phyloP scores from a whole-genome alignment of 768 basidiomycete species.

The Kondoa malvinella region DNA sequence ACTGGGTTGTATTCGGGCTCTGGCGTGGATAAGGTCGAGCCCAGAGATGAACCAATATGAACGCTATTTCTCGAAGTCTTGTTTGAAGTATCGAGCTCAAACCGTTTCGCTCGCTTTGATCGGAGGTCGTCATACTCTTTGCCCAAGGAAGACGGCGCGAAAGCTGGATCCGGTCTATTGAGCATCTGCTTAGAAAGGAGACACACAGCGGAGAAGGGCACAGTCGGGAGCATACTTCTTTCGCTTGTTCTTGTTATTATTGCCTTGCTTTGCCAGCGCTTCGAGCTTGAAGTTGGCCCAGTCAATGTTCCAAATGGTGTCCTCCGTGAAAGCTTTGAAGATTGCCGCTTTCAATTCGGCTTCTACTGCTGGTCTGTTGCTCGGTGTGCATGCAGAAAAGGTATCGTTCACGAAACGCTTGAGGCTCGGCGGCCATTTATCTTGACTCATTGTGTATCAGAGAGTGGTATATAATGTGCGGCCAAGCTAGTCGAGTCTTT shows the following conservation, averaged over 20 bases:
- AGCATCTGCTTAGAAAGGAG: background rate
- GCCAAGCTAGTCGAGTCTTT: background rate
- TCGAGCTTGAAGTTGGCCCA: slow-evolving; percentile 76
- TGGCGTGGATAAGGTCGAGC: slow-evolving; percentile 26
- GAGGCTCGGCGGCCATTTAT: slow-evolving; percentile 12
- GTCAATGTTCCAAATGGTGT: slow-evolving; percentile 80
- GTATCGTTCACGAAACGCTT: slow-evolving; percentile 13
- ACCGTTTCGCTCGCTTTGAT: slow-evolving; percentile 56
- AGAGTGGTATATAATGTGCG: background rate
- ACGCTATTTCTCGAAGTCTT: background rate
- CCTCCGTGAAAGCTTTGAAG: slow-evolving; percentile 69
- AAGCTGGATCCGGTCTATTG: slow-evolving; percentile 6
- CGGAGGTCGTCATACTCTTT: slow-evolving; percentile 32
- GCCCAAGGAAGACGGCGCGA: slow-evolving; percentile 10
- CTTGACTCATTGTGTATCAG: background rate
- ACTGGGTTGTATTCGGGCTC: slow-evolving; percentile 23
- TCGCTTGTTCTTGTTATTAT: slow-evolving; percentile 21
- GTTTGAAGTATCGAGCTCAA: slow-evolving; percentile 49
- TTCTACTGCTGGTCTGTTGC: slow-evolving; percentile 72
- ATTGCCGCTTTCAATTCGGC: slow-evolving; percentile 93
- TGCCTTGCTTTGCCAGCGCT: slow-evolving; percentile 41
- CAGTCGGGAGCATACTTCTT: slow-evolving; percentile 23
- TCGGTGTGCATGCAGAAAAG: slow-evolving; percentile 48
- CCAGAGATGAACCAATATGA: slow-evolving; percentile 16
- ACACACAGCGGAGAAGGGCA: too few relatives aligned